Conservation (phyloP, 2,329 filamentous ascomycete species). For the Aspergillus fructus region DNA sequence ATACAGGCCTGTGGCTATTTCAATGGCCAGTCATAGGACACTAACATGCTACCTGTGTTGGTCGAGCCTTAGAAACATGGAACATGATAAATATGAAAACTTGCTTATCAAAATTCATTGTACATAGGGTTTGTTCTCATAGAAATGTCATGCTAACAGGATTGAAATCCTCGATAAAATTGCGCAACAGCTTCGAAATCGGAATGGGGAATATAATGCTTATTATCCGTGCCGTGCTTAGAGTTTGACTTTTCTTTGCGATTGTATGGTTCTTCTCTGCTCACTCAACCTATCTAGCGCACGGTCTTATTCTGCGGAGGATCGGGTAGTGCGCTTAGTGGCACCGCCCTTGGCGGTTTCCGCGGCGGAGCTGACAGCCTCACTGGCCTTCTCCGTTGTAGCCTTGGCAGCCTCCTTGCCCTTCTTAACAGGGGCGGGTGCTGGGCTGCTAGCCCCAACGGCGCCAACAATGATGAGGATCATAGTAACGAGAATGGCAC, state of each 20-base stretch:
- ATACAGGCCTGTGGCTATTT: neutral
- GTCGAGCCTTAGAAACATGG: neutral
- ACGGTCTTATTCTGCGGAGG: slow-evolving; percentile 36
- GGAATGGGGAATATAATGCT: slow-evolving; percentile 5
- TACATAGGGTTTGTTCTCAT: slow-evolving; percentile 15
- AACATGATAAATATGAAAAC: neutral
- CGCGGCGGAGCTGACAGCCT: slow-evolving; percentile 59
- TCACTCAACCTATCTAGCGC: neutral
- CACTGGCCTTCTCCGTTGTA: slow-evolving; percentile 65
- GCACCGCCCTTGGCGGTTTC: slow-evolving; percentile 73
- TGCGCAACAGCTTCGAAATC: slow-evolving; percentile 9
- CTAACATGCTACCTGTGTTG: neutral
- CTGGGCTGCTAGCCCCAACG: slow-evolving; percentile 61
- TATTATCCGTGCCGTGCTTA: neutral
- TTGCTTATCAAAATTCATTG: slow-evolving; percentile 8
- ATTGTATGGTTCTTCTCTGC: neutral
- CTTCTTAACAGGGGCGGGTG: slow-evolving; percentile 69
- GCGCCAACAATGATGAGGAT: slow-evolving; percentile 69
- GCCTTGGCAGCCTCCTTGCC: slow-evolving; percentile 69
- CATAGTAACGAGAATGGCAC: slow-evolving; percentile 67
- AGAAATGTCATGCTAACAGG: slow-evolving; percentile 10
- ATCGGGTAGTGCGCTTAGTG: slow-evolving; percentile 60
- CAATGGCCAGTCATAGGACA: neutral
- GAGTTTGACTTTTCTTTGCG: neutral
- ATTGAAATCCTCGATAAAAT: neutral